Percentiles rank a stretch among this genome's conserved stretches.
Evolutionary conservation across 495 filamentous ascomycete species (phyloP).

Genomic region (Hypoxylon lienhwacheense): DNA sequence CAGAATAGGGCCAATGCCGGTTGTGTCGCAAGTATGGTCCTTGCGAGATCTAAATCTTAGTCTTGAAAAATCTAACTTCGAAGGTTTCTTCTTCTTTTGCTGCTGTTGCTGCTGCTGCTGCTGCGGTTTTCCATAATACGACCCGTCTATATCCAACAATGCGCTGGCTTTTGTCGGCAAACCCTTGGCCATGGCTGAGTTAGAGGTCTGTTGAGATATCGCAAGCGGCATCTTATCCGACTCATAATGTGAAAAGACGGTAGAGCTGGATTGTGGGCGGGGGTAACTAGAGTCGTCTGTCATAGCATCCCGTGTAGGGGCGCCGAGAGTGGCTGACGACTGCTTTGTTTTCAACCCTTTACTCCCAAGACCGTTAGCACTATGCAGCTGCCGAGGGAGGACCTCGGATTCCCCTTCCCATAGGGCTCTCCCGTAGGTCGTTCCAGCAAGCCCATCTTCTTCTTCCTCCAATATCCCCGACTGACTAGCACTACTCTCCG

Average conservation of each 20-base stretch:
- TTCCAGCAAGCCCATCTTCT: conserved; percentile 15
- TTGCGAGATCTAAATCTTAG: conserved; percentile 38
- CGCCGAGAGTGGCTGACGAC: conserved; percentile 27
- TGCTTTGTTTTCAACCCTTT: conserved; percentile 25
- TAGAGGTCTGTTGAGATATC: conserved; percentile 59
- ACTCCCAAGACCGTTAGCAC: conserved; percentile 13
- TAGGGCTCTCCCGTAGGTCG: conserved; percentile 26
- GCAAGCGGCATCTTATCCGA: conserved; percentile 52
- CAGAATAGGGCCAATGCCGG: conserved; percentile 29
- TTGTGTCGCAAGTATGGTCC: conserved; percentile 22
- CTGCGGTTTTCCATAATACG: conserved; percentile 17
- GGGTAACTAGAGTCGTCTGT: conserved; percentile 46
- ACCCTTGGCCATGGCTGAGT: conserved; percentile 57
- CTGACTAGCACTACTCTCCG: conserved; percentile 47
- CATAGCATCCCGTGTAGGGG: conserved; percentile 30
- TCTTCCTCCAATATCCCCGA: conserved; percentile 18
- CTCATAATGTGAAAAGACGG: conserved; percentile 56
- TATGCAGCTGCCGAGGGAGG: conserved; percentile 40
- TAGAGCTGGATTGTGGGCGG: conserved; percentile 53
- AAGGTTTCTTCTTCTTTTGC: conserved; percentile 57
- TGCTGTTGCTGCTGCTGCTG: too few relatives aligned
- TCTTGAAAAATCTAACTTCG: conserved; percentile 51
- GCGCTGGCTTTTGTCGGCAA: conserved; percentile 48
- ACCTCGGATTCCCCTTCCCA: conserved; percentile 56
- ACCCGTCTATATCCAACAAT: conserved; percentile 47